These are phyloP conservation scores for Reticulascus tulasneorum DNA, from an alignment of 2,329 filamentous ascomycete genomes.

Conservation along the genomic window DNA sequence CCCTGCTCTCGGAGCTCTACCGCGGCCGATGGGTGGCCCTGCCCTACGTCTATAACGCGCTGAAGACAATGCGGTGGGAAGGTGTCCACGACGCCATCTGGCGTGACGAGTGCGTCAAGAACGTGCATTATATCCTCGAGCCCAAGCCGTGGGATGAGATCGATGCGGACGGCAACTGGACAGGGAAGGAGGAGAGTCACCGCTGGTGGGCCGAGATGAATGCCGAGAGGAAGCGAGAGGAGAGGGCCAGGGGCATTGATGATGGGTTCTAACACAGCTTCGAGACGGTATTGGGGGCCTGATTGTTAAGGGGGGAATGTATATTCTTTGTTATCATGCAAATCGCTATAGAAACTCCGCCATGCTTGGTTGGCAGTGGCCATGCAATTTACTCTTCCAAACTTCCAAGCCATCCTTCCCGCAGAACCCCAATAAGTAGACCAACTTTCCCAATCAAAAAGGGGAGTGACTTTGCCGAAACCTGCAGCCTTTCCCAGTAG, in stretches of 20 bases:
- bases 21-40: conserved; percentile 52
- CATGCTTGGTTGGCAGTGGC: too few relatives aligned
- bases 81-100: conserved; percentile 53
- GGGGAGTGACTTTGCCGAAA: too few relatives aligned
- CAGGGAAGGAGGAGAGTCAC: conserved; percentile 44
- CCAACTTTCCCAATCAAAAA: neutral
- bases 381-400: too few relatives aligned
- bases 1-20: conserved; percentile 53
- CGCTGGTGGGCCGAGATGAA: conserved; percentile 54
- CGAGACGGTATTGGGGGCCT: neutral
- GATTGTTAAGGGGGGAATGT: neutral
- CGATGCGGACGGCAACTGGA: conserved; percentile 37
- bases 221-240: conserved; percentile 35
- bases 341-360: too few relatives aligned
- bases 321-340: too few relatives aligned
- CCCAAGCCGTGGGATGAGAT: conserved; percentile 60
- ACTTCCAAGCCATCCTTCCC: too few relatives aligned
- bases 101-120: conserved; percentile 55
- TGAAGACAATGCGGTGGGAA: conserved; percentile 55
- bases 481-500: too few relatives aligned
- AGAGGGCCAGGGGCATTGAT: conserved; percentile 35
- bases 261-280: conserved; percentile 23
- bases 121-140: conserved; percentile 57
- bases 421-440: neutral
- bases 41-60: conserved; percentile 59